phyloP scores from a whole-genome alignment of 768 basidiomycete genomes.

The Lepiota brunneoincarnata region DNA sequence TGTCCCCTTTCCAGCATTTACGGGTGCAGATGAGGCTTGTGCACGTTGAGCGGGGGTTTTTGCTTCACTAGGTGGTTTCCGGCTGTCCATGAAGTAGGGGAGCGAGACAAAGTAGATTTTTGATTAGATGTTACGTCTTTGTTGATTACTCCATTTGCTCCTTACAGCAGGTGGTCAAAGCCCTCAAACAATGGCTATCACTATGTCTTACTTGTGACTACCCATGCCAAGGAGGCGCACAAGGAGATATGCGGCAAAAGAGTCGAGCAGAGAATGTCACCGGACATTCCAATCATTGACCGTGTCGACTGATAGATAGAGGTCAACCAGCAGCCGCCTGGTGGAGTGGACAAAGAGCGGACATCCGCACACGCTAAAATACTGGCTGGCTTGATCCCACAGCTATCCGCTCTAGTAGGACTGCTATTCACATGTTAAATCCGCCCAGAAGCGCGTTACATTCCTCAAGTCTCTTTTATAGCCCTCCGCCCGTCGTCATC shows the following conservation, averaged over 20 bases:
- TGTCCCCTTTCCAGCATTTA: no score
- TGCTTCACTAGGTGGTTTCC: no score
- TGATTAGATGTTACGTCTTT: no score
- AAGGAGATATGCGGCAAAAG: constrained; percentile 17
- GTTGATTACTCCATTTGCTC: no score
- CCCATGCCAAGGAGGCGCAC: not conserved
- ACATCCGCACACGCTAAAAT: constrained; percentile 19
- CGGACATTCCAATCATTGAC: not conserved
- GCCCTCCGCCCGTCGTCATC: constrained; percentile 12
- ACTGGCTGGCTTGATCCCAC: constrained; percentile 20
- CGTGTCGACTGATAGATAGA: not conserved
- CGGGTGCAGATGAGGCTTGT: no score
- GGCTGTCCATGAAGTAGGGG: no score
- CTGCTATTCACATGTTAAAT: constrained; percentile 28
- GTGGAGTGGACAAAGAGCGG: constrained; percentile 25
- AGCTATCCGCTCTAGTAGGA: constrained; percentile 13
- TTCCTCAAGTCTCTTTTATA: constrained; percentile 17
- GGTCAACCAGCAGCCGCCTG: not conserved
- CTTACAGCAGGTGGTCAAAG: no score
- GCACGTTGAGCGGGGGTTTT: no score
- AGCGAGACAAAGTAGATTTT: no score
- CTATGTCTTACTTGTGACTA: no score
- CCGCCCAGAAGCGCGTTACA: constrained; percentile 12
- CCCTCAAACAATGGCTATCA: no score
- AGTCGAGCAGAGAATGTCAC: not conserved